Evolutionary conservation across 441 rosid species (phyloP), one percentile per base, ranked within the genome.

Genomic region (Gossypium lobatum): DNA sequence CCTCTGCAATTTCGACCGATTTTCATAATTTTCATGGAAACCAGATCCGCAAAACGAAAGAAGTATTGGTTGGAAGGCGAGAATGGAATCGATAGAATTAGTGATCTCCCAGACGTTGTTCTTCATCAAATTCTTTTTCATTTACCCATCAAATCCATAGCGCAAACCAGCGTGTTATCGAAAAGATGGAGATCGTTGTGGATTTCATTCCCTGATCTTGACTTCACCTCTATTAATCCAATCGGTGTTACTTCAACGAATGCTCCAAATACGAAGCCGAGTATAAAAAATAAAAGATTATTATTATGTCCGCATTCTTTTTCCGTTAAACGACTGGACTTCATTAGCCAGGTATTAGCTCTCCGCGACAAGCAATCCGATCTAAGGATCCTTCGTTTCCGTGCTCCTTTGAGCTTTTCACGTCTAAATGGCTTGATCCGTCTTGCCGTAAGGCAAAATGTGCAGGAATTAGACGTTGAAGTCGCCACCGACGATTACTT

Each of bases 171-270:
- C 78, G 66, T 73, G 11, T 75, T 93, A 23, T 91, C 96, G 0
- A 90, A 83, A 81, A 68, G 90, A 54, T 93, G 91, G 90, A 77
- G 90, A 75, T 84, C 85, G 42, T 84, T 90, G 5, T 89, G 96
- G 93, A 84, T 77, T 72, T 83, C 97, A 10, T 85, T 89, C 45
- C 97, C 98, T 2, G 98, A 93, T 73, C 97, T 93, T 2, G 98
- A 91, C 75, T 93, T 93, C 85, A 89, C 90, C 63, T 75, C 89
- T 59, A 72, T 86, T 20, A 64, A 77, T 69, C 63, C 82, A 6
- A 8, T 14, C 1, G 28, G 28, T 31, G n/a, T 17, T 18, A 26
- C 69, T 42, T 63, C 75, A 10, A 14, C 66, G 23, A 64, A 60
- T n/a, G 1, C 71, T 0, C n/a, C 69, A 1, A 7, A 48, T 39